Base-by-base conservation (phyloP, 768 basidiomycete species). In the Collybiopsis confluens region DNA sequence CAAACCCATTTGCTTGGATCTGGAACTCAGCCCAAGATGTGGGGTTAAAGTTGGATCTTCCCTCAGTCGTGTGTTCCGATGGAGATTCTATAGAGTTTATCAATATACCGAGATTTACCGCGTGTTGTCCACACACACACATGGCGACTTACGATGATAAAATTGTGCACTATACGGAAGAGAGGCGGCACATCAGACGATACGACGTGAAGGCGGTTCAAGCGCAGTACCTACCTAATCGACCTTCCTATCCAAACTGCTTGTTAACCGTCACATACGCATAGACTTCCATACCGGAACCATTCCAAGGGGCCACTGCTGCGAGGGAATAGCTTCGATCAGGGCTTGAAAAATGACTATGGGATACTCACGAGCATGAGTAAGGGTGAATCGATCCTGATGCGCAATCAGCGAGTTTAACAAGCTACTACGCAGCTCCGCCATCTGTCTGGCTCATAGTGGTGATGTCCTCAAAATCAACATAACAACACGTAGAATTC, bases 51-150 rank as follows among this genome's bases (percentile, higher is more conserved):
- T 65, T 72, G 6, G 82, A 82, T 36, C 74, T 76, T 21, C 64
- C 48, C 62, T 86, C 87, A 24, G 82, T 83, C 5, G 81, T 82
- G 62, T 87, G 88, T 61, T 86, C 86, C 10, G 67, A 68, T 20
- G 70, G 59, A 43, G 83, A 85, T 75, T 86, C 85, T 86, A 62
- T 23, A 60, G 54, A n/a, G 20, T 16, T 15, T 6, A 45, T 45
- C 21, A 15, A 30, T 16, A 21, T n/a, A n/a, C n/a, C n/a, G n/a
- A n/a, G n/a, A n/a, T n/a, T n/a, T n/a, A n/a, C n/a, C n/a, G n/a
- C n/a, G n/a, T n/a, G n/a, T n/a, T n/a, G 45, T 44, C 18, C 21
- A 33, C 1, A 13, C 6, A 4, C 10, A 15, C 37, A 37, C 4
- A 16, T 9, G 46, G n/a, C 11, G 15, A 63, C 75, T 57, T 57